Percentiles rank a stretch among this genome's conserved stretches.
phyloP scores from a whole-genome alignment of 306 rosid genomes.

The Albizia julibrissin region DNA sequence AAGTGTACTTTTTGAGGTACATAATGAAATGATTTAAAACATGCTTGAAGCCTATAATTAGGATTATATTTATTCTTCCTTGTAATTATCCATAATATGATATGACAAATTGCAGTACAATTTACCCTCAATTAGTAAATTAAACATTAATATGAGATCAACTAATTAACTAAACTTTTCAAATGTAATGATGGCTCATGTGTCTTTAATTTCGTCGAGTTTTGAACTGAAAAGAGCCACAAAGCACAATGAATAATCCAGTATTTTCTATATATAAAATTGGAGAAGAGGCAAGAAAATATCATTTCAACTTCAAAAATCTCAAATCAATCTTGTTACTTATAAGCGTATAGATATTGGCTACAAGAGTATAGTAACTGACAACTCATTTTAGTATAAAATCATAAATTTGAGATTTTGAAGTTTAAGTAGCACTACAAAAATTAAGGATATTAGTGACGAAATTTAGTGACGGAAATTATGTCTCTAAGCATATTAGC shows the following conservation, averaged over 20 bases:
- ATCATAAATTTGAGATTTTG: too few relatives aligned
- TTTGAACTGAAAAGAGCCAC: neutral
- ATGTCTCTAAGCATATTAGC: too few relatives aligned
- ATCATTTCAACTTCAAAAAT: too few relatives aligned
- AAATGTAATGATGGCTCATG: neutral
- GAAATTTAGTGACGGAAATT: too few relatives aligned
- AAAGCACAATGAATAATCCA: neutral
- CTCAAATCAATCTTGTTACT: too few relatives aligned
- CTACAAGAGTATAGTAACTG: too few relatives aligned
- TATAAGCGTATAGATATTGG: too few relatives aligned
- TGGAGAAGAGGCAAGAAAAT: too few relatives aligned
- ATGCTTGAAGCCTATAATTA: neutral
- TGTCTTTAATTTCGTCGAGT: neutral
- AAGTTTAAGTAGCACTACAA: too few relatives aligned
- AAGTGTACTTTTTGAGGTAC: neutral
- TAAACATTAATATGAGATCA: neutral
- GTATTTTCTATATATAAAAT: neutral
- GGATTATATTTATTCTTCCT: neutral
- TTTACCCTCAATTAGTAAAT: neutral
- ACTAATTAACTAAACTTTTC: neutral
- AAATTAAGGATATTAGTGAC: too few relatives aligned
- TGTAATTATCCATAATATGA: neutral
- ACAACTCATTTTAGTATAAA: too few relatives aligned
- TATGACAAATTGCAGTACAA: neutral
- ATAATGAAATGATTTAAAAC: neutral